phyloP scores from a whole-genome alignment of 352 stramenopile genomes.

The Chrysophaeum taylorii region DNA sequence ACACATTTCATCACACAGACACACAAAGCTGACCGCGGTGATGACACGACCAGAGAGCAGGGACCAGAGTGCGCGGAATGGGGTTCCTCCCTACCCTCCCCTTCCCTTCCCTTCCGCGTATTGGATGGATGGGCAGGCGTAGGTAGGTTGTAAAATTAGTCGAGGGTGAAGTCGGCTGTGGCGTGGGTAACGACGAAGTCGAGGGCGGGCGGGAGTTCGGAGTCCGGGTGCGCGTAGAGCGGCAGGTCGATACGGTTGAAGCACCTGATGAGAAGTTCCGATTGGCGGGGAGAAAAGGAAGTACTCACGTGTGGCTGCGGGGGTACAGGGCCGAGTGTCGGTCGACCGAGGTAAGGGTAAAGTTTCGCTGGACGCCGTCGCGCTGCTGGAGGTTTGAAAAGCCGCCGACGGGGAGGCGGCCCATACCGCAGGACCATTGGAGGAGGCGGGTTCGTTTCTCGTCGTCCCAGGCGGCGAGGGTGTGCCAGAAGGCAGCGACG shows the following conservation, averaged over 20 bases:
- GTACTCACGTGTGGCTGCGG: conserved; percentile 49
- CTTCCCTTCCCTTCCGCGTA: too few species aligned
- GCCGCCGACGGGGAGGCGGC: conserved; percentile 59
- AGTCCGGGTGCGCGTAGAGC: conserved; percentile 50
- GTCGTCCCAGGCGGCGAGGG: conserved; percentile 45
- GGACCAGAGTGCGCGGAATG: too few species aligned
- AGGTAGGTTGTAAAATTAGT: too few species aligned
- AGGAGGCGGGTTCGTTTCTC: conserved; percentile 57
- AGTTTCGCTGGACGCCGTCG: conserved; percentile 60
- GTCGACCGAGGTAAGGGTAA: conserved; percentile 62
- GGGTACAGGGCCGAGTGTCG: conserved; percentile 45
- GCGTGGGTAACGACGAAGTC: conserved; percentile 1
- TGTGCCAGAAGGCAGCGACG: conserved; percentile 58
- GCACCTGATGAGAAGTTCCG: conserved; percentile 50
- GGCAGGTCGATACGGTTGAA: conserved; percentile 96
- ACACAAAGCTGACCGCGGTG: too few species aligned
- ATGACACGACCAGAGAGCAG: too few species aligned
- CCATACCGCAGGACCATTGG: conserved; percentile 62
- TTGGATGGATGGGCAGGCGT: too few species aligned
- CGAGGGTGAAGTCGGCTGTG: neutral
- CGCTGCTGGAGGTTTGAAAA: conserved; percentile 63
- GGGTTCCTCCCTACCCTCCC: too few species aligned
- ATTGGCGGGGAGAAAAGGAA: neutral
- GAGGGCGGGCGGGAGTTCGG: neutral
- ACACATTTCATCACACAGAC: too few species aligned